These are phyloP conservation scores for Hypomontagnella submonticulosa DNA, from an alignment of 495 filamentous ascomycete species.

Conservation along the genomic window DNA sequence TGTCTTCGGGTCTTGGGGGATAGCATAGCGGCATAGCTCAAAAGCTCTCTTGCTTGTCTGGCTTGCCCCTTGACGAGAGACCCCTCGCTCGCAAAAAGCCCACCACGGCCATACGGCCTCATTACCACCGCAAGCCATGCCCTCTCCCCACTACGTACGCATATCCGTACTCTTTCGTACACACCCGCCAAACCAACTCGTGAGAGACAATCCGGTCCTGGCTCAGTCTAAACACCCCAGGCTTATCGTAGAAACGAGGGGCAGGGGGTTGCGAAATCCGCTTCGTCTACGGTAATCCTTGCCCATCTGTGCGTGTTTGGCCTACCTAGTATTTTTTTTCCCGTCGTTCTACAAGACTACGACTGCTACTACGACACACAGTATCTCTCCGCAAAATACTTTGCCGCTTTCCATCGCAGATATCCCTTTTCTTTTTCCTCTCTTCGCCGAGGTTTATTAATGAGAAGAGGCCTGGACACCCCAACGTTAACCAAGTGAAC, in stretches of 20 bases:
- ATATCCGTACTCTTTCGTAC: conserved; percentile 30
- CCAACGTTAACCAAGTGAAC: conserved; percentile 21
- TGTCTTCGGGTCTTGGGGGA: conserved; percentile 10
- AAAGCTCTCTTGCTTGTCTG: conserved; percentile 25
- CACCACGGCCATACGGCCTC: conserved; percentile 12
- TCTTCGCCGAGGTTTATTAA: conserved; percentile 28
- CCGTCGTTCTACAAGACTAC: conserved; percentile 16
- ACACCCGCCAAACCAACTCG: conserved; percentile 32
- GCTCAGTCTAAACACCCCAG: conserved; percentile 28
- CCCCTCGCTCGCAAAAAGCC: conserved; percentile 29
- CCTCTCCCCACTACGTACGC: conserved; percentile 16
- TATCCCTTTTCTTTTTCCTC: conserved; percentile 37
- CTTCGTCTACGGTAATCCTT: conserved; percentile 32
- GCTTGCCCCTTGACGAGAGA: conserved; percentile 20
- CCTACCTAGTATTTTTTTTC: conserved; percentile 21
- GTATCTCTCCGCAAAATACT: conserved; percentile 30
- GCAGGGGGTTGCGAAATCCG: conserved; percentile 39
- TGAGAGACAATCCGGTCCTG: conserved; percentile 22
- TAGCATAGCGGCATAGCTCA: conserved; percentile 21
- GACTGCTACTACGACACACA: conserved; percentile 32
- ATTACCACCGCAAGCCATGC: conserved; percentile 21
- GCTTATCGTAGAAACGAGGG: conserved; percentile 41
- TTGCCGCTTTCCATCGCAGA: conserved; percentile 35
- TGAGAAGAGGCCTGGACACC: conserved; percentile 21
- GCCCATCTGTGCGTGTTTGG: conserved; percentile 39